Percentiles rank a stretch among this genome's conserved stretches.
phyloP scores from a whole-genome alignment of 2,329 filamentous ascomycete species.

The Bipolaris zeicola region DNA sequence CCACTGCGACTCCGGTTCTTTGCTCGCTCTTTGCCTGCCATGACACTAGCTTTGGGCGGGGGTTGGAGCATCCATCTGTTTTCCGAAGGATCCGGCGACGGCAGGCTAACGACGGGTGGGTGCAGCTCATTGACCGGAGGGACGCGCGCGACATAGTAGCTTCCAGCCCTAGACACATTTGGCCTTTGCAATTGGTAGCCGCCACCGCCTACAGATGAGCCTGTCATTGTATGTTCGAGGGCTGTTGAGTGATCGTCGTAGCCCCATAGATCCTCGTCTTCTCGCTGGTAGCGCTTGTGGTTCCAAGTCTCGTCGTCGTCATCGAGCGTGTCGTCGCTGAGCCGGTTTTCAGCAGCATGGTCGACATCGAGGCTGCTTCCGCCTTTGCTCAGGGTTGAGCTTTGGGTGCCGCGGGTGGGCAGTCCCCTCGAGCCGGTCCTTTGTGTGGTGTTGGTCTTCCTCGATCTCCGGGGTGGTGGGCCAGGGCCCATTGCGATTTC shows the following conservation, averaged over 20 bases:
- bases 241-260: conserved; percentile 55
- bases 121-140: conserved; percentile 86
- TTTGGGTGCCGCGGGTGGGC: conserved; percentile 62
- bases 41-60: conserved; percentile 84
- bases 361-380: conserved; percentile 45
- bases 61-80: conserved; percentile 93
- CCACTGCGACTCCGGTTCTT: conserved; percentile 63
- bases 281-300: conserved; percentile 77
- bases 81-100: conserved; percentile 70
- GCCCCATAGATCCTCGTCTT: conserved; percentile 88
- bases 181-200: conserved; percentile 31
- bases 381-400: conserved; percentile 53
- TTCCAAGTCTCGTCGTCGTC: conserved; percentile 67
- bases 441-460: conserved; percentile 59
- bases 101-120: conserved; percentile 80
- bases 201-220: conserved; percentile 40
- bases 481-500: conserved; percentile 84
- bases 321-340: conserved; percentile 42
- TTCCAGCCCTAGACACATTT: conserved; percentile 39
- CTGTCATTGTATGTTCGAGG: conserved; percentile 36
- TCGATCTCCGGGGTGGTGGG: conserved; percentile 65
- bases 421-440: conserved; percentile 60
- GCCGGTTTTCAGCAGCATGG: conserved; percentile 27
- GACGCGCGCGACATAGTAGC: conserved; percentile 52
- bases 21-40: conserved; percentile 82